Conservation (phyloP, 2,329 filamentous ascomycete species). For the Xenosphaeropsis pyriputrescens region DNA sequence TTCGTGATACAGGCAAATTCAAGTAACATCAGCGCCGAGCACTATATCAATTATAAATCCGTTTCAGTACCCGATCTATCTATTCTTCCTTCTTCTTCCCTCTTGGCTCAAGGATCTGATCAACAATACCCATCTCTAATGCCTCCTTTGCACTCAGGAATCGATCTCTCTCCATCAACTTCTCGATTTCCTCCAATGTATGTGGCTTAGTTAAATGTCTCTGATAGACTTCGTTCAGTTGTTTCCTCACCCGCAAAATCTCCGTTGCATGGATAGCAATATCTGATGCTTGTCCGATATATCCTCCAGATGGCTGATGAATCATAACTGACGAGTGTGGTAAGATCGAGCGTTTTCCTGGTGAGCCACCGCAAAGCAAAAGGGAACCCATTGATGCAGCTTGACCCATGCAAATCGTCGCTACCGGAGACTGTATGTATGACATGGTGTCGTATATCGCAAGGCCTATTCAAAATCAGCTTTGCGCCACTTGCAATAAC, state of each 20-base stretch:
- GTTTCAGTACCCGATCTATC: not conserved
- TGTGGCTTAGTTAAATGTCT: slow-evolving; percentile 75
- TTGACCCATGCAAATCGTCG: slow-evolving; percentile 87
- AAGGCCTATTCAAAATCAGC: slow-evolving; percentile 27
- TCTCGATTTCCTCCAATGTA: slow-evolving; percentile 71
- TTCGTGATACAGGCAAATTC: too few species aligned
- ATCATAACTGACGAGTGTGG: slow-evolving; percentile 96
- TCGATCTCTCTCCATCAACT: slow-evolving; percentile 92
- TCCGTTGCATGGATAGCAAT: slow-evolving; percentile 97
- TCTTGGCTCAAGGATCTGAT: slow-evolving; percentile 67
- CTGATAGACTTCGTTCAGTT: slow-evolving; percentile 83
- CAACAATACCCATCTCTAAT: slow-evolving; percentile 77
- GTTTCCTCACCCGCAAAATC: slow-evolving; percentile 72
- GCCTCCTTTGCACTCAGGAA: slow-evolving; percentile 86
- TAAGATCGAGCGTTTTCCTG: slow-evolving; percentile 74
- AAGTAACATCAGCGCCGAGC: too few species aligned
- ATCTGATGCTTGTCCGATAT: slow-evolving; percentile 53
- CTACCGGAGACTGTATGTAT: slow-evolving; percentile 86
- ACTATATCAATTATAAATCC: too few species aligned
- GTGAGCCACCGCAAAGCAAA: slow-evolving; percentile 70
- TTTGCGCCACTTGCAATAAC: not conserved
- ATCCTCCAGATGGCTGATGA: slow-evolving; percentile 78
- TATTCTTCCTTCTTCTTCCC: slow-evolving; percentile 24
- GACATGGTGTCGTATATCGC: slow-evolving; percentile 99
- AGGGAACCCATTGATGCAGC: slow-evolving; percentile 92